Evolutionary conservation across 257 asterid species (phyloP).

Genomic region (Gentiana straminea): DNA sequence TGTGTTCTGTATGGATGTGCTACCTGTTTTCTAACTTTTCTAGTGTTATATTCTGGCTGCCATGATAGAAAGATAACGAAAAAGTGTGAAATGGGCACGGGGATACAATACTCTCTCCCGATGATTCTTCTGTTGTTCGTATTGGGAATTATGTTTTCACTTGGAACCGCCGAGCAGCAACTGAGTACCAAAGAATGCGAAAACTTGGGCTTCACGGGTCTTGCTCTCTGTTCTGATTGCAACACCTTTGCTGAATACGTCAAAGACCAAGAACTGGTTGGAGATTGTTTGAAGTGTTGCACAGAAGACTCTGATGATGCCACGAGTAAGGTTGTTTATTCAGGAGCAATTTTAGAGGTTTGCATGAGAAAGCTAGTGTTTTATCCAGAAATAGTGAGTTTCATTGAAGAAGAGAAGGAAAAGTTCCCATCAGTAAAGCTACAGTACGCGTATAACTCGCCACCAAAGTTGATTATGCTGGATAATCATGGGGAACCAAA

Average conservation of each 20-base stretch:
- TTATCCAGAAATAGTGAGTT: slow-evolving; percentile 81
- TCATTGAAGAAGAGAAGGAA: slow-evolving; percentile 90
- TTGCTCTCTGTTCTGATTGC: slow-evolving; percentile 88
- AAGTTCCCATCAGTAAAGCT: slow-evolving; percentile 61
- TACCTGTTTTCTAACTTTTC: no score
- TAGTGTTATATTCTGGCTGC: no score
- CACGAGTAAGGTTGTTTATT: slow-evolving; percentile 76
- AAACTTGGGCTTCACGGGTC: slow-evolving; percentile 71
- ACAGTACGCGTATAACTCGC: slow-evolving; percentile 77
- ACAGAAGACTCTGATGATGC: slow-evolving; percentile 95
- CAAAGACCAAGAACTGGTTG: slow-evolving; percentile 78
- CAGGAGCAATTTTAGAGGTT: slow-evolving; percentile 79
- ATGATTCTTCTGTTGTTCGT: slow-evolving; percentile 13
- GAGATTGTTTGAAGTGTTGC: slow-evolving; percentile 84
- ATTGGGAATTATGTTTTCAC: slow-evolving; percentile 15
- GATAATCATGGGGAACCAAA: slow-evolving; percentile 56
- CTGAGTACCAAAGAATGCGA: slow-evolving; percentile 72
- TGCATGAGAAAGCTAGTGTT: slow-evolving; percentile 97
- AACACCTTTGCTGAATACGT: slow-evolving; percentile 74
- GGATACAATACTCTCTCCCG: slow-evolving; percentile 1
- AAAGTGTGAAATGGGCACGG: slow-evolving; percentile 5
- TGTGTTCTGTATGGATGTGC: no score
- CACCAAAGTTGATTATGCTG: slow-evolving; percentile 86
- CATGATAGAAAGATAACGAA: not conserved
- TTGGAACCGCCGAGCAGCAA: slow-evolving; percentile 19